phyloP scores from a whole-genome alignment of 148 eudicot genomes.

The Cornus suecica region DNA sequence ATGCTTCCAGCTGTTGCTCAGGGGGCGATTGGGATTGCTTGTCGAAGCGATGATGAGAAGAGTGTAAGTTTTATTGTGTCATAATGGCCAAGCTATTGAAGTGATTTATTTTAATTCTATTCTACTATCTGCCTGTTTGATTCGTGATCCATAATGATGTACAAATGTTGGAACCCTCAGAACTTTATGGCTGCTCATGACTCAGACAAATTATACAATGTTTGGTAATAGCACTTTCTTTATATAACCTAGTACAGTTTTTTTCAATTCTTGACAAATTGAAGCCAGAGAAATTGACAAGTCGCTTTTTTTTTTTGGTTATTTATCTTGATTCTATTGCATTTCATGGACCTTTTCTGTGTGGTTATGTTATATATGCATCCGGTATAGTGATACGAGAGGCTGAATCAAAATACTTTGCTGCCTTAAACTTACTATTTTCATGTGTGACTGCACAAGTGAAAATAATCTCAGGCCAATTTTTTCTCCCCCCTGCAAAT shows the following conservation, averaged over 20 bases:
- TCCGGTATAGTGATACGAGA: not conserved
- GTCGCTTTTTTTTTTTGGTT: not conserved
- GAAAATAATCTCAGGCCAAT: not conserved
- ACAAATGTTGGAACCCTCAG: not conserved
- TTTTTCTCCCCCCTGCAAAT: not conserved
- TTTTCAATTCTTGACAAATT: too few species aligned
- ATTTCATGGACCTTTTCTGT: not conserved
- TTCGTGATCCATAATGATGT: not conserved
- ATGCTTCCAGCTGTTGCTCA: slow-evolving; percentile 99
- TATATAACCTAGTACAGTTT: not conserved
- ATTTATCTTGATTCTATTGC: not conserved
- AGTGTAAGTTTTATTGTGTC: slow-evolving; percentile 45
- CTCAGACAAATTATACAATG: not conserved
- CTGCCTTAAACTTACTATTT: not conserved
- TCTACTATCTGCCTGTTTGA: not conserved
- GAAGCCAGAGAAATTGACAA: not conserved
- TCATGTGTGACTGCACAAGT: not conserved
- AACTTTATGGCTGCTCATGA: not conserved
- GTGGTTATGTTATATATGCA: not conserved
- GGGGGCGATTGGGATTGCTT: slow-evolving; percentile 96
- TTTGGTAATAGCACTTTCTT: not conserved
- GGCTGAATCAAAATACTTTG: not conserved
- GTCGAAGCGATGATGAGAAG: slow-evolving; percentile 73
- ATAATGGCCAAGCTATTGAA: not conserved
- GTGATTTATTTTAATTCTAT: not conserved